phyloP scores from a whole-genome alignment of 768 basidiomycete genomes.

The Mycena floridula region DNA sequence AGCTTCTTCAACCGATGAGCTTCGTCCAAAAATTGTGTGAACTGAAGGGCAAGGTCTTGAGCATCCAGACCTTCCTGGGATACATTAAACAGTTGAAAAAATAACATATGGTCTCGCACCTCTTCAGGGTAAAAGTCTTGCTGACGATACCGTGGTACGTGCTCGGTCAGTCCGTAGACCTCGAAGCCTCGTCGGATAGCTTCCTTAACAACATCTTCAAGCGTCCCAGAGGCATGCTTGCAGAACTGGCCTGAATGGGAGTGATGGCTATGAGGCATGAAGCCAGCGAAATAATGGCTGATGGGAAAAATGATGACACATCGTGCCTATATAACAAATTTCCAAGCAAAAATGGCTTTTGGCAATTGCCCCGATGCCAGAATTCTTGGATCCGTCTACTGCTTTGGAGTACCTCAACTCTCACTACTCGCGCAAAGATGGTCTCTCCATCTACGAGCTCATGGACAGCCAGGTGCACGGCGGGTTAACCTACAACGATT shows the following conservation, averaged over 20 bases:
- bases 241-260: conserved; percentile 95
- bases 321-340: neutral
- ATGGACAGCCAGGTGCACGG: conserved; percentile 85
- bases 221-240: conserved; percentile 74
- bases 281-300: no score
- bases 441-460: conserved; percentile 77
- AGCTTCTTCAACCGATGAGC: conserved; percentile 66
- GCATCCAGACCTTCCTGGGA: conserved; percentile 47
- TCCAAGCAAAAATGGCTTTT: neutral
- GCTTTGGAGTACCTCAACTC: conserved; percentile 73
- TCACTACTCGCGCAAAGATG: conserved; percentile 73
- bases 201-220: conserved; percentile 77
- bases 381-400: conserved; percentile 58
- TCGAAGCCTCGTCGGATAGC: conserved; percentile 77
- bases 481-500: conserved; percentile 97
- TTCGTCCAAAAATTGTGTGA: conserved; percentile 67
- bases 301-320: neutral
- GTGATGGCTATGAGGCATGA: conserved; percentile 68
- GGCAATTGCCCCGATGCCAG: no score
- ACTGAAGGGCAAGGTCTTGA: conserved; percentile 54
- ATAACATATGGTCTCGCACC: conserved; percentile 56
- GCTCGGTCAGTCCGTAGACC: conserved; percentile 86
- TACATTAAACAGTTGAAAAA: conserved; percentile 7
- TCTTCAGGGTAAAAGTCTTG: conserved; percentile 94
- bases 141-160: conserved; percentile 80